These are phyloP conservation scores for Hymenoscyphus infarciens DNA, from an alignment of 2,329 filamentous ascomycete genomes.

Conservation along the genomic window DNA sequence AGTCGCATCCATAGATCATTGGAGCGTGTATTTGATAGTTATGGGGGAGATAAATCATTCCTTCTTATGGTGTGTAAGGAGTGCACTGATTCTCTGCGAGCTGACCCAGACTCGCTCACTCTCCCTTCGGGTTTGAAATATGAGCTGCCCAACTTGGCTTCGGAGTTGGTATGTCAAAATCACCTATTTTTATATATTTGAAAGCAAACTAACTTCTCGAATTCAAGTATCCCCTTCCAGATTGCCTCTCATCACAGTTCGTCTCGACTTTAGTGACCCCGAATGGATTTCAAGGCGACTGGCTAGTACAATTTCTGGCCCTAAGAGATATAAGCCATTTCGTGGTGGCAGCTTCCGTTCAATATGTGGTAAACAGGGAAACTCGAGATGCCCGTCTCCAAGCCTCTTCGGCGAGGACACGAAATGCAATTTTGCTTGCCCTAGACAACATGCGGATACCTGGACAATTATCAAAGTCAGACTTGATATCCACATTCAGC, in stretches of 20 bases:
- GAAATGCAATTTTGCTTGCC: conserved; percentile 38
- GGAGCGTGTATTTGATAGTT: conserved; percentile 40
- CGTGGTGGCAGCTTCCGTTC: conserved; percentile 39
- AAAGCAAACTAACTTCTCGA: background rate
- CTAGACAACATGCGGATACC: conserved; percentile 39
- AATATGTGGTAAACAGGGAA: conserved; percentile 38
- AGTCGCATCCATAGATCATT: conserved; percentile 38
- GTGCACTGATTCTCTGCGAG: conserved; percentile 36
- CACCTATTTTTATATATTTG: no score
- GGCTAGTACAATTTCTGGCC: conserved; percentile 40
- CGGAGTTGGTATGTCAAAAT: conserved; percentile 36
- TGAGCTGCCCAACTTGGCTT: conserved; percentile 38
- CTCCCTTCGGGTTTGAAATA: conserved; percentile 36
- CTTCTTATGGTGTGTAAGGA: conserved; percentile 40
- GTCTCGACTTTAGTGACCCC: conserved; percentile 36
- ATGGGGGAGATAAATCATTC: conserved; percentile 39
- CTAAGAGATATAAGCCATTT: conserved; percentile 41
- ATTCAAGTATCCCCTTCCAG: conserved; percentile 38
- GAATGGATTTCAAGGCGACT: conserved; percentile 33
- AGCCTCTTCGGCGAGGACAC: conserved; percentile 35
- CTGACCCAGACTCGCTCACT: conserved; percentile 36
- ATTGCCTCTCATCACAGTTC: conserved; percentile 37
- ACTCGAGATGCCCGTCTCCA: conserved; percentile 37
- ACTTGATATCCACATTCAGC: conserved; percentile 38
- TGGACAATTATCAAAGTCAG: conserved; percentile 35